Evolutionary conservation across 2,329 filamentous ascomycete species (phyloP).

Genomic region (Fusarium xylarioides): DNA sequence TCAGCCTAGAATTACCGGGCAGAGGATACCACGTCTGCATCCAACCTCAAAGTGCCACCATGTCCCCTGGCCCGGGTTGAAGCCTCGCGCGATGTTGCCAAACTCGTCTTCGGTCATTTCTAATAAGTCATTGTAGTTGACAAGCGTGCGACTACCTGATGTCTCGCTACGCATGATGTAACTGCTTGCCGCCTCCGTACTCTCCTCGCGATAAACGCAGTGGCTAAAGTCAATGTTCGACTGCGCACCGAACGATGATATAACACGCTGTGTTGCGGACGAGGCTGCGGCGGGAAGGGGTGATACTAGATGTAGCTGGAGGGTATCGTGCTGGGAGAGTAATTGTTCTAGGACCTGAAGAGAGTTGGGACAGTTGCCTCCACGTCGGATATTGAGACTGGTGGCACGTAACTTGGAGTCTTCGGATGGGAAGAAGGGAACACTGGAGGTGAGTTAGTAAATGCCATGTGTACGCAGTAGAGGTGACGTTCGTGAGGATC

Average conservation of each 20-base stretch:
- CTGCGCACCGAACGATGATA: conserved; percentile 60
- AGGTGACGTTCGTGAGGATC: conserved; percentile 66
- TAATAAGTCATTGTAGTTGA: conserved; percentile 73
- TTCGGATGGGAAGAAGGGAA: conserved; percentile 73
- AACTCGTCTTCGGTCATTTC: conserved; percentile 76
- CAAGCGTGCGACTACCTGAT: conserved; percentile 72
- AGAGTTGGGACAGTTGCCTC: conserved; percentile 78
- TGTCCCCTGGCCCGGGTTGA: conserved; percentile 49
- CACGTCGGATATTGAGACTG: conserved; percentile 66
- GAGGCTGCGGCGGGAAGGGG: conserved; percentile 64
- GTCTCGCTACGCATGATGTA: conserved; percentile 72
- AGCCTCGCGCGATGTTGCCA: conserved; percentile 49
- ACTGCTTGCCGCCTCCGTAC: conserved; percentile 69
- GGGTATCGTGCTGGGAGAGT: conserved; percentile 43
- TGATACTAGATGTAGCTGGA: conserved; percentile 57
- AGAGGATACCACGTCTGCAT: neutral
- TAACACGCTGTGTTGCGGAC: conserved; percentile 60
- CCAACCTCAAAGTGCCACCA: conserved; percentile 80
- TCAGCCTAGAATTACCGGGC: conserved; percentile 18
- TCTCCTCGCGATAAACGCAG: conserved; percentile 67
- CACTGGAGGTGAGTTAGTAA: conserved; percentile 53
- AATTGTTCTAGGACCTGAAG: conserved; percentile 76
- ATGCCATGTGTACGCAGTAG: neutral
- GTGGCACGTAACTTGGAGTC: conserved; percentile 78
- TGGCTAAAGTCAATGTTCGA: conserved; percentile 58